Percentiles rank a stretch among this genome's conserved stretches.
Evolutionary conservation across 23 red algal species (phyloP).

Genomic region (Chondrus crispus): DNA sequence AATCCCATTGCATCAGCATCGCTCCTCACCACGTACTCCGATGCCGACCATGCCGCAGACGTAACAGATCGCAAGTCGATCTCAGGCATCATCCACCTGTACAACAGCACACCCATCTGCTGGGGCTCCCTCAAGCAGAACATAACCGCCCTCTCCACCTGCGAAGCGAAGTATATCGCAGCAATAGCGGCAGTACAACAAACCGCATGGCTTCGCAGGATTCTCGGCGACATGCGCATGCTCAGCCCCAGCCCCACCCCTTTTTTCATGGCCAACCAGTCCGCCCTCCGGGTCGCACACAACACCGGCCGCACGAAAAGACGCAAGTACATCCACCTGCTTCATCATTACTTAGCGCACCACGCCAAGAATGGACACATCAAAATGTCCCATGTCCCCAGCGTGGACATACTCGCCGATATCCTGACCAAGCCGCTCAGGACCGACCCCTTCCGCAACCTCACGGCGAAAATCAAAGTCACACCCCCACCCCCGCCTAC

Average conservation of each 20-base stretch:
- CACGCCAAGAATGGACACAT: background rate
- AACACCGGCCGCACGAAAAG: background rate
- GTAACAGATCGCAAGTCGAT: background rate
- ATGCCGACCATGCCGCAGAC: background rate
- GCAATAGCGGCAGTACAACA: background rate
- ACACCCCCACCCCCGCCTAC: too few species aligned
- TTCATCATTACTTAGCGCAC: background rate
- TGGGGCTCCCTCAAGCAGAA: background rate
- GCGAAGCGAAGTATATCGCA: background rate
- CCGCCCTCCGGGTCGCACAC: background rate
- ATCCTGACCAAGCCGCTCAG: slow-evolving; percentile 1
- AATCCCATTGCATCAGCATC: too few species aligned
- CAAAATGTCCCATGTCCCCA: background rate
- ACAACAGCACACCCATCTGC: background rate
- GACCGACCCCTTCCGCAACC: background rate
- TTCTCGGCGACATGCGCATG: background rate
- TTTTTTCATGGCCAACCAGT: background rate
- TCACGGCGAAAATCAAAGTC: background rate
- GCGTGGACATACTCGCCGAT: background rate
- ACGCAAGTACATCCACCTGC: background rate
- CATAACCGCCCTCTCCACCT: background rate
- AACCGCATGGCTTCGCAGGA: background rate
- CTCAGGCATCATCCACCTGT: background rate
- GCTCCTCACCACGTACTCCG: too few species aligned
- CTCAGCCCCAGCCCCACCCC: background rate